Conservation (phyloP, 352 stramenopile species). For the Globisporangium okanoganense region DNA sequence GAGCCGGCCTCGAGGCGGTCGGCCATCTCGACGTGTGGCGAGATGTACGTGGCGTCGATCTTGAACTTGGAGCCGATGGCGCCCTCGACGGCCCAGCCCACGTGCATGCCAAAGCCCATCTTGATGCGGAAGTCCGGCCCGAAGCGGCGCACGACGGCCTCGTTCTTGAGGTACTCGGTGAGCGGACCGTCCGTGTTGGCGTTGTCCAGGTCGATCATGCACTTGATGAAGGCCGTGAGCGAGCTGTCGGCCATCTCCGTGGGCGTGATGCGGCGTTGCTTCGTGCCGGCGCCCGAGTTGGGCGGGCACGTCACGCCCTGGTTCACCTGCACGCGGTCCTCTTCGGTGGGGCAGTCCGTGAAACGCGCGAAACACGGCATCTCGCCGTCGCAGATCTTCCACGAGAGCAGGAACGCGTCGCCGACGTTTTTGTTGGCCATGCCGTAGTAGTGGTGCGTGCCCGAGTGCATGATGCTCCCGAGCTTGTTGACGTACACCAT, state of each 20-base stretch:
- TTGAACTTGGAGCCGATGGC: constrained; percentile 95
- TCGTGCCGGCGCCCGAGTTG: constrained; percentile 57
- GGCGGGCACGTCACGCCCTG: constrained; percentile 65
- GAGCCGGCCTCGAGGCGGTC: constrained; percentile 93
- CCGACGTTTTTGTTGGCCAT: constrained; percentile 90
- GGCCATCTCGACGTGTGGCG: constrained; percentile 91
- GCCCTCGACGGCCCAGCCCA: constrained; percentile 95
- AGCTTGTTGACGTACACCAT: constrained; percentile 93
- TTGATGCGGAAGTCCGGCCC: constrained; percentile 75
- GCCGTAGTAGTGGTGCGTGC: constrained; percentile 80
- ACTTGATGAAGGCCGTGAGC: constrained; percentile 95
- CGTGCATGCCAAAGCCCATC: constrained; percentile 95
- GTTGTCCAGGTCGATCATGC: constrained; percentile 87
- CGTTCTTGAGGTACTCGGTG: constrained; percentile 63
- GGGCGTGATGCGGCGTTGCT: constrained; percentile 66
- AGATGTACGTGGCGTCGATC: constrained; percentile 98
- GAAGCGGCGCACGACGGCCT: constrained; percentile 83
- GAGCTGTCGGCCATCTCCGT: constrained; percentile 93
- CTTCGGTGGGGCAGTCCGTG: constrained; percentile 69
- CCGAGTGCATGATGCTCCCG: constrained; percentile 86
- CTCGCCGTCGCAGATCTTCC: constrained; percentile 89
- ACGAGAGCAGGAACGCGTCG: constrained; percentile 93
- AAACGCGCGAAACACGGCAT: constrained; percentile 75
- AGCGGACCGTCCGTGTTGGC: constrained; percentile 72
- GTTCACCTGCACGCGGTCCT: constrained; percentile 70